A percentile compares a stretch with the other conserved stretches of the same genome.
Evolutionary conservation across 805 yeast species (phyloP).

Genomic region (Maudiozyma bulderi): DNA sequence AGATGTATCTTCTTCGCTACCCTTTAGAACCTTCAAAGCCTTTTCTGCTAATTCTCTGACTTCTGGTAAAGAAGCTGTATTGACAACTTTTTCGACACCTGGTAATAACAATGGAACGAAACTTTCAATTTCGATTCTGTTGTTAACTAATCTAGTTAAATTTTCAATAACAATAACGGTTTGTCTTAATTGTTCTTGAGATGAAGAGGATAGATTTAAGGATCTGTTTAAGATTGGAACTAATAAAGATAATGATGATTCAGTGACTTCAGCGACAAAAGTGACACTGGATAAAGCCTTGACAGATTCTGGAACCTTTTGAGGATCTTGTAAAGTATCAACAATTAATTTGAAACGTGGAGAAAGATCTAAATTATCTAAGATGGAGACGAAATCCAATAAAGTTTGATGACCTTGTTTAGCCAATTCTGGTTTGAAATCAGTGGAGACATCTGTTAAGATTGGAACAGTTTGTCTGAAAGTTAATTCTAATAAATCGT

Average conservation of each 20-base stretch:
- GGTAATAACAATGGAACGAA: slow-evolving; percentile 83
- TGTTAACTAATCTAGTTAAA: slow-evolving; percentile 88
- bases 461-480: slow-evolving; percentile 76
- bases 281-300: slow-evolving; percentile 87
- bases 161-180: slow-evolving; percentile 94
- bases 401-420: slow-evolving; percentile 69
- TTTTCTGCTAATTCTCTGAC: slow-evolving; percentile 88
- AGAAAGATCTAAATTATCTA: slow-evolving; percentile 86
- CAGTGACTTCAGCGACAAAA: slow-evolving; percentile 96
- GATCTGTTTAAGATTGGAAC: slow-evolving; percentile 92
- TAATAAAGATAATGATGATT: slow-evolving; percentile 80
- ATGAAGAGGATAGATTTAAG: slow-evolving; percentile 66
- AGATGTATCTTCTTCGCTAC: slow-evolving; percentile 58
- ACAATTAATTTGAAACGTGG: slow-evolving; percentile 79
- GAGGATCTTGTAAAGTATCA: slow-evolving; percentile 83
- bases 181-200: slow-evolving; percentile 94
- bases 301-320: slow-evolving; percentile 79
- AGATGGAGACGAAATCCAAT: slow-evolving; percentile 60
- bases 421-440: slow-evolving; percentile 92
- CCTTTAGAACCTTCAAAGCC: slow-evolving; percentile 72
- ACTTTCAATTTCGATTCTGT: slow-evolving; percentile 80
- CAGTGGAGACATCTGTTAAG: slow-evolving; percentile 82
- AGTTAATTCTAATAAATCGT: slow-evolving; percentile 73
- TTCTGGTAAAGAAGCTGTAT: slow-evolving; percentile 90
- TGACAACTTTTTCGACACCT: slow-evolving; percentile 80